Base-by-base conservation (phyloP, 805 yeast genomes). In the Barnettozyma siamensis region DNA sequence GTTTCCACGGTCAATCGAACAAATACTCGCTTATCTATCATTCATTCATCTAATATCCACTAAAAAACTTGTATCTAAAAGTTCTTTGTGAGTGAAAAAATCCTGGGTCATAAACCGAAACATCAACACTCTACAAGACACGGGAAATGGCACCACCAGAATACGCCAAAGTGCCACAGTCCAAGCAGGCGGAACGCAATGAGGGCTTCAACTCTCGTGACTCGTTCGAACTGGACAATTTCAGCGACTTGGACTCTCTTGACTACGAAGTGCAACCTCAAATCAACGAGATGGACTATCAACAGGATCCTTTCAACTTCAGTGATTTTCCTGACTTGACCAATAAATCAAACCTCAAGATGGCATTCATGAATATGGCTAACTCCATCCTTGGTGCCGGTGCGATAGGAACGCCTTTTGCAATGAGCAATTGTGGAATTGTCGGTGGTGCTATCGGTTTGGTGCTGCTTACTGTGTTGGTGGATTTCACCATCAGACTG, bases 321-420 rank as follows among this genome's bases (percentile, higher is more conserved):
- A 40, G 41, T 6, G 51, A 49, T 29, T 33, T 49, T 5, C 16
- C 27, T 13, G 47, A 37, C 8, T 28, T 42, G 5, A 43, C 33
- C 2, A 53, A 55, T 31, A 76, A 75, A 50, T 76, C 85, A 2
- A 73, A 70, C 31, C 70, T 89, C 72, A 75, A 73, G 43, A 83
- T 83, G 87, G 97, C 97, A 5, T 88, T 89, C 56, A 85, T 89
- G 94, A 91, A 91, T 62, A 88, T 89, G 95, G 95, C 96, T 9
- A 89, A 89, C 62, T 83, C 94, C 16, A 91, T 91, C 46, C 69
- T 91, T 7, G 98, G 98, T 0, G 97, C 98, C 0, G 98, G 98
- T 7, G 86, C 91, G 40, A 87, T 91, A 26, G 96, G 97, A 2
- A 94, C 88, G 48, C 95, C 98, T 2, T 83, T 80, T 49, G 96